Evolutionary conservation across 2,329 filamentous ascomycete species (phyloP).

Genomic region (Claviceps arundinis): DNA sequence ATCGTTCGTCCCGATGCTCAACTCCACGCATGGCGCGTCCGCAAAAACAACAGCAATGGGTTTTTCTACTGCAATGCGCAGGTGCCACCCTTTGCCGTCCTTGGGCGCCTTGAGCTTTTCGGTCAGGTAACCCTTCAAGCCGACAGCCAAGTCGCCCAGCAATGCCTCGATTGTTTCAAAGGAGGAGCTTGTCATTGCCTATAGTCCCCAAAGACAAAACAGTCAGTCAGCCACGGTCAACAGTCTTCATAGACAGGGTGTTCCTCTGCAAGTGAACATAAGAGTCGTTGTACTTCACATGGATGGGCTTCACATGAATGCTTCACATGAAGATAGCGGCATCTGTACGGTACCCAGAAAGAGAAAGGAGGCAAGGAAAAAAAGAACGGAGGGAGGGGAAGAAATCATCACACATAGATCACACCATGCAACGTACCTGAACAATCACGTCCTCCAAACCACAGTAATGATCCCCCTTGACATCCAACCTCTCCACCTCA

Average conservation of each 20-base stretch:
- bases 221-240: background rate
- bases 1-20: constrained; percentile 17
- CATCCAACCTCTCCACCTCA: constrained; percentile 41
- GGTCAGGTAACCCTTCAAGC: constrained; percentile 31
- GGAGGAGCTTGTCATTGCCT: constrained; percentile 42
- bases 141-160: constrained; percentile 32
- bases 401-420: too few species aligned
- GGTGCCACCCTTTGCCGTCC: constrained; percentile 26
- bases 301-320: background rate
- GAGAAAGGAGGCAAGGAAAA: background rate
- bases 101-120: constrained; percentile 5
- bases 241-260: background rate
- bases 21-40: constrained; percentile 55
- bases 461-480: constrained; percentile 35
- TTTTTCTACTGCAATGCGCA: constrained; percentile 55
- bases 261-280: background rate
- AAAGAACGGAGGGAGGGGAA: constrained; percentile 1
- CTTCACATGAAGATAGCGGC: background rate
- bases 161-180: constrained; percentile 54
- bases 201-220: background rate
- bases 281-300: background rate
- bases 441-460: constrained; percentile 47
- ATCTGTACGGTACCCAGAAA: background rate
- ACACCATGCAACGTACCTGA: constrained; percentile 32
- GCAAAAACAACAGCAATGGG: constrained; percentile 61